phyloP scores from a whole-genome alignment of 495 filamentous ascomycete species.

The Podospora sp. region DNA sequence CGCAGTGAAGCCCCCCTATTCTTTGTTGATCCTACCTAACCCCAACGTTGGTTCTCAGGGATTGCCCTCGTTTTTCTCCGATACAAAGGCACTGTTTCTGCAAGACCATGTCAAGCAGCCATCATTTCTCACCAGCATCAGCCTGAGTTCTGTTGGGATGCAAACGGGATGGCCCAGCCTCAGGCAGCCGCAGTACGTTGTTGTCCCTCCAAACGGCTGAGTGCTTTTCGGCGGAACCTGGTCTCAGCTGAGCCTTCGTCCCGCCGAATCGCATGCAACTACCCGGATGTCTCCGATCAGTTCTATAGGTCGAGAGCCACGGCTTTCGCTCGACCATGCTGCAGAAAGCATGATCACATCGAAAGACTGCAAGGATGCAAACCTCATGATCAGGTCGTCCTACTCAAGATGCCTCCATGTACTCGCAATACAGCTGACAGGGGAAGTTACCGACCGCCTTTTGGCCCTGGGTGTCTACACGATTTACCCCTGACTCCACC shows the following conservation, averaged over 20 bases:
- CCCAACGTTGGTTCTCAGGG: background rate
- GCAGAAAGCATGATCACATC: background rate
- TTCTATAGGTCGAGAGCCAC: background rate
- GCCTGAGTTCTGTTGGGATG: background rate
- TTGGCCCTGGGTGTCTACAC: too few species aligned
- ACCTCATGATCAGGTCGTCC: too few species aligned
- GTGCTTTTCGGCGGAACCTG: background rate
- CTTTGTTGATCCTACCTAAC: background rate
- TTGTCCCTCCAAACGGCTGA: background rate
- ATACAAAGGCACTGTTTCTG: background rate
- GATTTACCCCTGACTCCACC: too few species aligned
- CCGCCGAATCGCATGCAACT: background rate
- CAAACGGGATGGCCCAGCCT: background rate
- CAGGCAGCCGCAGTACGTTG: background rate
- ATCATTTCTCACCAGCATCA: background rate
- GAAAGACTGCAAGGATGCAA: background rate
- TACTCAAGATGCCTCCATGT: too few species aligned
- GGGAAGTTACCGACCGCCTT: too few species aligned
- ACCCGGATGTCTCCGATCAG: slow-evolving; percentile 11
- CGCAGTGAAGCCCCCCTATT: background rate
- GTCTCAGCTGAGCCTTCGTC: slow-evolving; percentile 1
- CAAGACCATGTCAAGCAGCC: background rate
- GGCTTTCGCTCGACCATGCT: background rate
- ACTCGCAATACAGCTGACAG: too few species aligned
- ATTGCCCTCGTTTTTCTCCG: background rate